Conservation (phyloP, 176 grass and related monocot genomes). For the Oryza longistaminata region DNA sequence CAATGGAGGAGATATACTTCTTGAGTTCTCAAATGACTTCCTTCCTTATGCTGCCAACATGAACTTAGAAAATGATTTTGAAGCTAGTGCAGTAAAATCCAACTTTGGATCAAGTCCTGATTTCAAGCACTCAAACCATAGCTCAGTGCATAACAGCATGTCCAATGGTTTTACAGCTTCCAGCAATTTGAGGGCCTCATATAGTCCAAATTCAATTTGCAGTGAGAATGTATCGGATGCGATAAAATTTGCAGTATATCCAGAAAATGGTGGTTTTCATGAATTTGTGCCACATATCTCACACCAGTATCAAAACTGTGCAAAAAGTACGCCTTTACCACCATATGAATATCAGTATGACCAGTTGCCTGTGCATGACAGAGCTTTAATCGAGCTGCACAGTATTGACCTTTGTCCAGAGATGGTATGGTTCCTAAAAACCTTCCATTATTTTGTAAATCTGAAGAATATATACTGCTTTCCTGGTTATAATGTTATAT, state of each 20-base stretch:
- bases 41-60: conserved; percentile 39
- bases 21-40: conserved; percentile 48
- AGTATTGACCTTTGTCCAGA: conserved; percentile 65
- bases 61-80: conserved; percentile 42
- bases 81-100: conserved; percentile 26
- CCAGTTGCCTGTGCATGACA: conserved; percentile 65
- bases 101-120: conserved; percentile 36
- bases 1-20: conserved; percentile 39
- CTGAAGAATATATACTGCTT: conserved; percentile 18
- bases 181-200: conserved; percentile 50
- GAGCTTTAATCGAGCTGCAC: conserved; percentile 65
- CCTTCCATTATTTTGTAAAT: conserved; percentile 24
- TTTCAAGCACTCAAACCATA: conserved; percentile 44
- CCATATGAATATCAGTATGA: conserved; percentile 55
- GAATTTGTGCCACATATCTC: conserved; percentile 30
- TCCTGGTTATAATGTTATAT: conserved; percentile 29
- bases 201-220: conserved; percentile 43
- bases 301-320: conserved; percentile 32
- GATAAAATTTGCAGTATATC: conserved; percentile 27
- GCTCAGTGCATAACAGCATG: conserved; percentile 30
- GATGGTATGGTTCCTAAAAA: conserved; percentile 44
- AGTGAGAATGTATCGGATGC: conserved; percentile 48
- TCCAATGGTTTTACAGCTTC: conserved; percentile 56
- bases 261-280: conserved; percentile 47
- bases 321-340: conserved; percentile 41